Percentiles rank a stretch among this genome's conserved stretches.
Evolutionary conservation across 176 grass and related monocot genomes (phyloP).

Genomic region (Metroxylon sagu): DNA sequence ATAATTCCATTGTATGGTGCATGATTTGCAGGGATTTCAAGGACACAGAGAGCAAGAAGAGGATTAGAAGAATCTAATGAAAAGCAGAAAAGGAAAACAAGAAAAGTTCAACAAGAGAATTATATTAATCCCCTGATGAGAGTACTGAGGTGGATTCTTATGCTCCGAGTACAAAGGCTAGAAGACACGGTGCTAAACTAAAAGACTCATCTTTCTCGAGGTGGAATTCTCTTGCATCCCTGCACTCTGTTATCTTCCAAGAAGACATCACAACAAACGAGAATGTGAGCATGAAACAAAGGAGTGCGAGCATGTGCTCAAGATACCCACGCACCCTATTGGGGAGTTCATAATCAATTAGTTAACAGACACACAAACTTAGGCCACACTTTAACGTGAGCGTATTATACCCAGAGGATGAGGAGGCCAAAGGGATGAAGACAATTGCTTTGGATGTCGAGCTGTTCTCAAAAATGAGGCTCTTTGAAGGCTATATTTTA

Average conservation of each 20-base stretch:
- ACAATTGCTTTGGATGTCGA: conserved; percentile 24
- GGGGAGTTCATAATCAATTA: conserved; percentile 3
- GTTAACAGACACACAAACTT: conserved; percentile 17
- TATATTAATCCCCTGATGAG: conserved; percentile 17
- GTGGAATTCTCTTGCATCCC: conserved; percentile 25
- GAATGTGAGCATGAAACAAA: conserved; percentile 18
- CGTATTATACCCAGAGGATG: conserved; percentile 21
- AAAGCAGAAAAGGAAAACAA: conserved; percentile 33
- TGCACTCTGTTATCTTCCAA: conserved; percentile 16
- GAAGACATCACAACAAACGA: conserved; percentile 15
- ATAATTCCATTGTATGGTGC: neutral
- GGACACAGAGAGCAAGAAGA: neutral
- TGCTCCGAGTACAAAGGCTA: conserved; percentile 31
- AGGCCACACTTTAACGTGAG: conserved; percentile 12
- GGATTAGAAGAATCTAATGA: conserved; percentile 6
- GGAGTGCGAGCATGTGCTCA: conserved; percentile 31
- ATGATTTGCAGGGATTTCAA: neutral
- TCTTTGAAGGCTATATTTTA: neutral
- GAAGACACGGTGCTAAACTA: conserved; percentile 31
- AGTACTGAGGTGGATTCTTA: conserved; percentile 36
- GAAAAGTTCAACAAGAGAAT: conserved; percentile 20
- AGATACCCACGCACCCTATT: conserved; percentile 3
- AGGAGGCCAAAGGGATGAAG: conserved; percentile 29
- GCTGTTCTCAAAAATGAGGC: conserved; percentile 20
- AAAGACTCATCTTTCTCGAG: conserved; percentile 27